Evolutionary conservation across 2,329 filamentous ascomycete genomes (phyloP), one percentile per base, ranked within the genome.

Genomic region (Scytalidium lignicola): DNA sequence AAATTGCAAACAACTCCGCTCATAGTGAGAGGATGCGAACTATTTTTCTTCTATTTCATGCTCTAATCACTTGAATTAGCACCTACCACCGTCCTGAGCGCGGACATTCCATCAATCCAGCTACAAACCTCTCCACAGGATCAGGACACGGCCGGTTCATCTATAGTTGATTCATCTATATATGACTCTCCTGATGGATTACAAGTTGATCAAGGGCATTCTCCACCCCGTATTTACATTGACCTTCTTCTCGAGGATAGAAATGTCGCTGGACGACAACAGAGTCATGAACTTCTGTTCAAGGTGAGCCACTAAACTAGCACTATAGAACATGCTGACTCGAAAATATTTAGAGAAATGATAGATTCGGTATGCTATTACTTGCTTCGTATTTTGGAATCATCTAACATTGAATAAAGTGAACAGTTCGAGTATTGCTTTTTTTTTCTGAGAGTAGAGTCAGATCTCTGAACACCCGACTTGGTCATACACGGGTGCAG

Each of bases 361-460:
- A 37, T 4, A 37, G 32, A 37, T 37, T 15, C 32, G n/a, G 32
- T 37, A 37, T 15, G 15, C 15, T 37, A 26, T 37, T 13, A 37
- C n/a, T 13, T 37, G 5, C 15, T 37, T n/a, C n/a, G 15, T 7
- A 13, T 28, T 15, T 17, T 37, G n/a, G 5, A 13, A 15, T 15
- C 4, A n/a, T 4, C 32, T 37, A 37, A 37, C 15, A n/a, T 37
- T 4, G n/a, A 17, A 13, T 4, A 13, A 49, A 52, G 52, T 54
- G 26, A 50, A 44, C 17, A 54, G 52, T 37, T 54, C 62, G 7
- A 61, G 60, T 29, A 47, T 68, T 10, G 60, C 65, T 12, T 68
- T 68, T 49, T 69, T n/a, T 68, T 43, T 68, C 67, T 1, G 62
- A 68, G 19, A 58, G 57, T 17, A 60, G 62, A 41, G 60, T 68